Conservation (phyloP, 495 filamentous ascomycete species). For the Chaetomium cochliodes region DNA sequence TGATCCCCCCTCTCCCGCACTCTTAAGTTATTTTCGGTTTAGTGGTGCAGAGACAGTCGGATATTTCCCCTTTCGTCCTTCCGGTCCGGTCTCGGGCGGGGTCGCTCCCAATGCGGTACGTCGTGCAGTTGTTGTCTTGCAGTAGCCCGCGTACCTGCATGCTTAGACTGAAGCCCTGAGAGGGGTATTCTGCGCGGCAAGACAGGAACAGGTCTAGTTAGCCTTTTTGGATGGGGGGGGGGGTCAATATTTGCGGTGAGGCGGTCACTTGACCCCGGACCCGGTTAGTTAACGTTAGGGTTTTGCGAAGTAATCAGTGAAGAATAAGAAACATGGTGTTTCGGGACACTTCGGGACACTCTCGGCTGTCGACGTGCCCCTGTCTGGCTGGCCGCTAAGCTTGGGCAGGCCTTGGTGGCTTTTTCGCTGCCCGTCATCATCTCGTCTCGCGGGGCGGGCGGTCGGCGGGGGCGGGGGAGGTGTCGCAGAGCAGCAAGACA, state of each 20-base stretch:
- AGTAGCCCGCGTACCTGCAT: constrained; percentile 6
- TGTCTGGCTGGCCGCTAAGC: neutral
- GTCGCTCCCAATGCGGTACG: neutral
- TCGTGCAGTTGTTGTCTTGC: neutral
- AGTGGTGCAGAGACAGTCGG: neutral
- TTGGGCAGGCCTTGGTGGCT: neutral
- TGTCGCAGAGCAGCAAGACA: neutral
- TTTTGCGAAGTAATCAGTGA: neutral
- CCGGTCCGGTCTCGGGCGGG: neutral
- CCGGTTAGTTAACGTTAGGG: neutral
- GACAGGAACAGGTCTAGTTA: constrained; percentile 13
- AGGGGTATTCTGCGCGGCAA: neutral
- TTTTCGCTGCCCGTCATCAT: constrained; percentile 3
- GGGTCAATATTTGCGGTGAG: constrained; percentile 10
- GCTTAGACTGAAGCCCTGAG: neutral
- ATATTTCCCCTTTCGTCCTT: constrained; percentile 1
- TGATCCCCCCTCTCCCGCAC: no score
- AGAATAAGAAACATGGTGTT: neutral
- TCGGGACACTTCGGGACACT: neutral
- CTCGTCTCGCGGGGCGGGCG: neutral
- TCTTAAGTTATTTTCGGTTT: no score
- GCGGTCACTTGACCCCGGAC: constrained; percentile 6
- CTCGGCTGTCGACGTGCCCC: constrained; percentile 2
- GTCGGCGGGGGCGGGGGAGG: neutral
- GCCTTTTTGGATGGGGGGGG: neutral